A percentile compares a stretch with the other conserved stretches of the same genome.
phyloP scores from a whole-genome alignment of 148 eudicot genomes.

The Silene latifolia region DNA sequence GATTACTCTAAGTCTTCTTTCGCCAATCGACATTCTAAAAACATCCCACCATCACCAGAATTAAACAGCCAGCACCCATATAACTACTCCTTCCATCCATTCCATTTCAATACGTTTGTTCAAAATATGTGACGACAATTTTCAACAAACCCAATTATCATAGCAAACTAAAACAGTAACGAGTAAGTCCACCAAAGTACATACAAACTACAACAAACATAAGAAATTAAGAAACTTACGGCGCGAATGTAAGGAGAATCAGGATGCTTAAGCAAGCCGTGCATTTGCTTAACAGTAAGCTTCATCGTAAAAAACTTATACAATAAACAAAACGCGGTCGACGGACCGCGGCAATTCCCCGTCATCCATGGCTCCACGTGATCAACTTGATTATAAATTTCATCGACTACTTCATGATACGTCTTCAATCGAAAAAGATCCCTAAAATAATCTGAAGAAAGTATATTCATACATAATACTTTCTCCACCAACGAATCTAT shows the following conservation, averaged over 20 bases:
- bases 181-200: neutral
- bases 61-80: no score
- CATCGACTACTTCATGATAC: slow-evolving; percentile 92
- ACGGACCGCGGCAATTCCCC: slow-evolving; percentile 95
- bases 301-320: slow-evolving; percentile 97
- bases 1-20: no score
- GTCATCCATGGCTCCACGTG: slow-evolving; percentile 99
- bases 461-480: slow-evolving; percentile 93
- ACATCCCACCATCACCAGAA: no score
- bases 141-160: no score
- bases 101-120: no score
- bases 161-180: no score
- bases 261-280: slow-evolving; percentile 73
- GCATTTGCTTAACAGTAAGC: slow-evolving; percentile 96
- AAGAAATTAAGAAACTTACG: slow-evolving; percentile 37
- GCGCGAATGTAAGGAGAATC: slow-evolving; percentile 98
- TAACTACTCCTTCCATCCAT: no score
- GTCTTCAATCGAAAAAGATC: slow-evolving; percentile 85
- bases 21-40: no score
- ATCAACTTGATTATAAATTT: slow-evolving; percentile 91
- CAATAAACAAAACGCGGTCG: slow-evolving; percentile 83
- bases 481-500: slow-evolving; percentile 78
- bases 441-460: slow-evolving; percentile 91
- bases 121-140: no score
- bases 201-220: no score